These are phyloP conservation scores for Fraxinus albicans DNA, from an alignment of 305 asterid genomes.

Conservation along the genomic window DNA sequence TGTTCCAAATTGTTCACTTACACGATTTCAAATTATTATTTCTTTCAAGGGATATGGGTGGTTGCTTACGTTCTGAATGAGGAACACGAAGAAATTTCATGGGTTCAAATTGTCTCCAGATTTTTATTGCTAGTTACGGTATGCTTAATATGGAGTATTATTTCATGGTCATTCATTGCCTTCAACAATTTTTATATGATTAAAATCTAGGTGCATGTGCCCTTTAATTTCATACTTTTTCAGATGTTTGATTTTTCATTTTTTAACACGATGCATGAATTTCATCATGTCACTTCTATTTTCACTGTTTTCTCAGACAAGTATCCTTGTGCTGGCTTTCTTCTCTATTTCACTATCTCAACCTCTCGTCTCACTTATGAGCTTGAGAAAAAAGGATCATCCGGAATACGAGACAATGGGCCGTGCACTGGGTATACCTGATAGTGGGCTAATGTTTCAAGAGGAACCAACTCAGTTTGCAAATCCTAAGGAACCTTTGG, in stretches of 20 bases:
- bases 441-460: slow-evolving; percentile 47
- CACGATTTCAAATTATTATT: slow-evolving; percentile 7
- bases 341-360: slow-evolving; percentile 74
- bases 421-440: slow-evolving; percentile 65
- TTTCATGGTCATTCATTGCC: slow-evolving; percentile 1
- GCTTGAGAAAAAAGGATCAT: slow-evolving; percentile 52
- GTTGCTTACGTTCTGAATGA: slow-evolving; percentile 65
- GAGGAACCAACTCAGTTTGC: slow-evolving; percentile 36
- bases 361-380: slow-evolving; percentile 72
- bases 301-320: slow-evolving; percentile 48
- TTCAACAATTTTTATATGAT: neutral
- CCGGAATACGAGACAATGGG: slow-evolving; percentile 60
- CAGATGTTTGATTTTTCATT: neutral
- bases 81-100: slow-evolving; percentile 55
- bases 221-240: neutral
- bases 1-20: slow-evolving; percentile 17
- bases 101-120: slow-evolving; percentile 73
- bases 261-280: neutral
- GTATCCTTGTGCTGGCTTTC: slow-evolving; percentile 71
- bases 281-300: slow-evolving; percentile 8
- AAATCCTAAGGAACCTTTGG: slow-evolving; percentile 64
- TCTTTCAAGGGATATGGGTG: slow-evolving; percentile 61
- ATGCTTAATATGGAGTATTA: slow-evolving; percentile 29
- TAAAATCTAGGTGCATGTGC: neutral
- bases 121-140: slow-evolving; percentile 56